phyloP scores from a whole-genome alignment of 2,329 filamentous ascomycete species.

The Ascochyta koolunga region DNA sequence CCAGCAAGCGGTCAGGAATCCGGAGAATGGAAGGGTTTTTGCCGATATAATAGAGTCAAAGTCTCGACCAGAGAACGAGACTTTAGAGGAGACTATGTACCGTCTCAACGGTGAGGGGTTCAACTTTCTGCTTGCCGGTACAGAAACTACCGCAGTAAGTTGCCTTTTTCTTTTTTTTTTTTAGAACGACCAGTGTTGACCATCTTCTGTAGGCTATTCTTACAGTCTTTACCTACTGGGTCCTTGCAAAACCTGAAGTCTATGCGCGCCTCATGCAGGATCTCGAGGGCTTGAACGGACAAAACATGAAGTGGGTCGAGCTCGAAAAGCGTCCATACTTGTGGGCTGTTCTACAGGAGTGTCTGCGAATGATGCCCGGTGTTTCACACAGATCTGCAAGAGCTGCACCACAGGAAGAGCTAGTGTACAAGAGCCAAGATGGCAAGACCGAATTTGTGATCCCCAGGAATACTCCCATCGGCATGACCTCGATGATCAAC shows the following conservation, averaged over 20 bases:
- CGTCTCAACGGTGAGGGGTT: conserved; percentile 33
- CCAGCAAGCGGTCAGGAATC: conserved; percentile 28
- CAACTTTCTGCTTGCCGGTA: conserved; percentile 33
- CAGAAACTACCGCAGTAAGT: conserved; percentile 35
- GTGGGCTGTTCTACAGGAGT: conserved; percentile 43
- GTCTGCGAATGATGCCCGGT: conserved; percentile 44
- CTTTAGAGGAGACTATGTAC: conserved; percentile 21
- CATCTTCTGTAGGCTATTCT: conserved; percentile 29
- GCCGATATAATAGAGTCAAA: conserved; percentile 30
- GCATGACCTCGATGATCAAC: conserved; percentile 39
- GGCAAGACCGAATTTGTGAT: conserved; percentile 31
- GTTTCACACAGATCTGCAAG: conserved; percentile 30
- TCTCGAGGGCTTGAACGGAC: conserved; percentile 19
- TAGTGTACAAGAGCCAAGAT: conserved; percentile 27
- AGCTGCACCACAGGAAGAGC: conserved; percentile 28
- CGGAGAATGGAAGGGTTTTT: conserved; percentile 34
- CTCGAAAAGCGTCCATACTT: conserved; percentile 42
- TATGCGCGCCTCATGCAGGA: conserved; percentile 30
- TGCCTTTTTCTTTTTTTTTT: too few species aligned
- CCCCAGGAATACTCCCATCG: conserved; percentile 34
- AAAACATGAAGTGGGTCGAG: conserved; percentile 26
- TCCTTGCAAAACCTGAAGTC: conserved; percentile 39
- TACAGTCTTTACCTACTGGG: conserved; percentile 40
- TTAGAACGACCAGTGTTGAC: background rate
- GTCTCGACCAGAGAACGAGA: conserved; percentile 27